Evolutionary conservation across 2,329 filamentous ascomycete species (phyloP), one percentile per base, ranked within the genome.

Genomic region (Penicillium sp.): DNA sequence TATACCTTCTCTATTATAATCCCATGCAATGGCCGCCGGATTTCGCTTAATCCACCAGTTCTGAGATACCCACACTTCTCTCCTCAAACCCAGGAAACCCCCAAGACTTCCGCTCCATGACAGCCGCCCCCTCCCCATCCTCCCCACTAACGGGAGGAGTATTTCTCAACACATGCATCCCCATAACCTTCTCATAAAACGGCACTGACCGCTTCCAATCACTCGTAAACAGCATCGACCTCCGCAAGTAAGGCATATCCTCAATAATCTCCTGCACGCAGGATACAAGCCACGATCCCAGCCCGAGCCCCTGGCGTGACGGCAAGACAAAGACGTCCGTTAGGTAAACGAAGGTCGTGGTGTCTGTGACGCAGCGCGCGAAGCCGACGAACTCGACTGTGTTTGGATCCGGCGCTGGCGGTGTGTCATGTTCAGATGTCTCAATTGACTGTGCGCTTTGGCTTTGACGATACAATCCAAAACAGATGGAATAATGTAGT

Each of bases 261-360:
- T 60, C 42, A 14, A 60, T 19, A 7, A 58, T 16, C 9, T 60
- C 55, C 14, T 46, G 35, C n/a, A 60, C 49, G 40, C 56, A 49
- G 53, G 57, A 45, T 55, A 63, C 36, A 18, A 60, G 35, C 57
- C 57, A 60, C 6, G 35, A 44, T 7, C 57, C 57, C 1, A 60
- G 45, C 3, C 52, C 51, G 9, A 27, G 32, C 3, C 57, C 57
- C 32, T 58, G 55, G 27, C 48, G 42, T 1, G 34, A 30, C 7
- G 51, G 47, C 1, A 53, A 35, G 11, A 60, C 39, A 35, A 47
- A 60, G 7, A 60, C 45, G 13, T 60, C 57, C 7, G 57, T 58
- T 9, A 60, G 40, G 27, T 55, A 60, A 27, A 49, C 36, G 26
- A 60, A 58, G 4, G 55, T 60, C 2, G 48, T 47, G 29, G 18